Conservation (phyloP, 1,284 basidiomycete species). For the Malassezia furfur region DNA sequence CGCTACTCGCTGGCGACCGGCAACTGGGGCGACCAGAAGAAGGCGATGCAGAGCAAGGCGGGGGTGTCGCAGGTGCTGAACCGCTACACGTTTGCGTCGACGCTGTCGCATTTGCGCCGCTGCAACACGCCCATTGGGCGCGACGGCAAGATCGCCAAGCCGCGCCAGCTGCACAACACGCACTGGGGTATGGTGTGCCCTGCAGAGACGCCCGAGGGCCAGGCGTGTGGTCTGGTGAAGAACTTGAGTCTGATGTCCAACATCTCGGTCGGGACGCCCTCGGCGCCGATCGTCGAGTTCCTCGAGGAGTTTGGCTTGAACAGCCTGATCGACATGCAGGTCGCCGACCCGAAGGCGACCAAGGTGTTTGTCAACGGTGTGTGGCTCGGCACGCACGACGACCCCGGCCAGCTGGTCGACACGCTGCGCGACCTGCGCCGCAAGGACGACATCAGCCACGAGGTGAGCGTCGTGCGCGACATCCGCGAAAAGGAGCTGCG, state of each 20-base stretch:
- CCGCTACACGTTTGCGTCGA: slow-evolving; percentile 96
- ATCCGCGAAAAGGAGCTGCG: slow-evolving; percentile 90
- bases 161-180: slow-evolving; percentile 96
- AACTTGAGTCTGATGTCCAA: slow-evolving; percentile 95
- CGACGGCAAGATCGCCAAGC: slow-evolving; percentile 98
- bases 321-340: slow-evolving; percentile 41
- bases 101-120: slow-evolving; percentile 90
- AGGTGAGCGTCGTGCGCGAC: slow-evolving; percentile 93
- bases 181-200: slow-evolving; percentile 98
- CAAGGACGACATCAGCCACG: slow-evolving; percentile 88
- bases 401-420: slow-evolving; percentile 80
- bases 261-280: slow-evolving; percentile 92
- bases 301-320: slow-evolving; percentile 79
- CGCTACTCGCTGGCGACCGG: slow-evolving; percentile 97
- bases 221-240: slow-evolving; percentile 97
- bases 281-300: slow-evolving; percentile 94
- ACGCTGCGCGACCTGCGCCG: slow-evolving; percentile 85
- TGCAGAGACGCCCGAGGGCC: slow-evolving; percentile 97
- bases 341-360: slow-evolving; percentile 52
- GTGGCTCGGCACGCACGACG: slow-evolving; percentile 98
- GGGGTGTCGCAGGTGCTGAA: slow-evolving; percentile 99
- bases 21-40: slow-evolving; percentile 97
- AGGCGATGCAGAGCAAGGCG: slow-evolving; percentile 87
- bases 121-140: slow-evolving; percentile 97
- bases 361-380: slow-evolving; percentile 99